A percentile compares a stretch with the other conserved stretches of the same genome.
These are phyloP conservation scores for Vigna mungo DNA, from an alignment of 306 rosid genomes.

Conservation along the genomic window DNA sequence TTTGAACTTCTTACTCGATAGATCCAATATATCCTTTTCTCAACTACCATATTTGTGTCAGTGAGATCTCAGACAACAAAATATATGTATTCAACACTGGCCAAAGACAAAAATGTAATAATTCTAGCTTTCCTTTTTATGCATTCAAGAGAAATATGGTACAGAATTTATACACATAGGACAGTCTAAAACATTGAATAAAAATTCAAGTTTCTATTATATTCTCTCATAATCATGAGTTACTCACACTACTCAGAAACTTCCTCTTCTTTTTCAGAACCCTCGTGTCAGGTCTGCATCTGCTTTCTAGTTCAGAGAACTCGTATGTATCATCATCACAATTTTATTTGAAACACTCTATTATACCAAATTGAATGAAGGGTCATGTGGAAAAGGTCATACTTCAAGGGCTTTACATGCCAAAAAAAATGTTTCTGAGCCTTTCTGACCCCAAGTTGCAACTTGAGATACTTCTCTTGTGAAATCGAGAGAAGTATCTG, in stretches of 20 bases:
- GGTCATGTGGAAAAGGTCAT: slow-evolving; percentile 95
- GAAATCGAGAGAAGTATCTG: slow-evolving; percentile 73
- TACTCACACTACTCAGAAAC: slow-evolving; percentile 24
- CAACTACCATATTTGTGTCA: too few species aligned
- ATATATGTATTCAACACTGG: too few species aligned
- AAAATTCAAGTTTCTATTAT: slow-evolving; percentile 4
- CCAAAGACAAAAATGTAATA: too few species aligned
- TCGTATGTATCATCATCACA: slow-evolving; percentile 43
- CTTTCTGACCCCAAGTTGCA: slow-evolving; percentile 83
- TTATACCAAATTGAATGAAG: slow-evolving; percentile 97
- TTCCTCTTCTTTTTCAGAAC: slow-evolving; percentile 18
- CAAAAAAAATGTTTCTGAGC: slow-evolving; percentile 90
- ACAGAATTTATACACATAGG: background rate
- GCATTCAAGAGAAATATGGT: background rate
- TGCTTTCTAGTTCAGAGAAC: slow-evolving; percentile 31
- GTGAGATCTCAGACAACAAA: too few species aligned
- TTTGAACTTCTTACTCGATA: too few species aligned
- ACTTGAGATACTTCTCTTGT: slow-evolving; percentile 70
- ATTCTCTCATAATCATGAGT: slow-evolving; percentile 13
- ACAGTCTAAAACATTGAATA: background rate
- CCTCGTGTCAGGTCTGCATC: slow-evolving; percentile 25
- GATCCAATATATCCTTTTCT: too few species aligned
- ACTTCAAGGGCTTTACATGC: slow-evolving; percentile 82
- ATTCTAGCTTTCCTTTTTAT: background rate
- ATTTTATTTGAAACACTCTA: slow-evolving; percentile 83